Conservation (phyloP, 2,329 filamentous ascomycete genomes). For the Trichoderma asperellum region DNA sequence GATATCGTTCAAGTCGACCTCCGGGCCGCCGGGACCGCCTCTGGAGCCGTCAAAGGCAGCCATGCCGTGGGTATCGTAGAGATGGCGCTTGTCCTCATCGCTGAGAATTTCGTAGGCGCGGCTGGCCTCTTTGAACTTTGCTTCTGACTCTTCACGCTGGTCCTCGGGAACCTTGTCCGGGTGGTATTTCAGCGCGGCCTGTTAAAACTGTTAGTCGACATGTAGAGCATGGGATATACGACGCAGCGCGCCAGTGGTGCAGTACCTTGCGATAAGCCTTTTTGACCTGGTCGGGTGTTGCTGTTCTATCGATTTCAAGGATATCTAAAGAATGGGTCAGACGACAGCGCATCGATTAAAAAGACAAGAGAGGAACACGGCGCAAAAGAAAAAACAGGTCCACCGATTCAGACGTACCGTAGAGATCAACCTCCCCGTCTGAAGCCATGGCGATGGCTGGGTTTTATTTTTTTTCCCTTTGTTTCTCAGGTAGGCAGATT, state of each 20-base stretch:
- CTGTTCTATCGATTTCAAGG: slow-evolving; percentile 72
- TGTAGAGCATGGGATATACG: slow-evolving; percentile 20
- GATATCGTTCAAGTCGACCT: slow-evolving; percentile 88
- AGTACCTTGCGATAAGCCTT: slow-evolving; percentile 95
- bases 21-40: slow-evolving; percentile 64
- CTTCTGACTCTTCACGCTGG: slow-evolving; percentile 81
- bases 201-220: neutral
- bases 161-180: slow-evolving; percentile 94
- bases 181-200: slow-evolving; percentile 87
- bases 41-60: slow-evolving; percentile 83
- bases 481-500: slow-evolving; percentile 1
- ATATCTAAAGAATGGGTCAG: slow-evolving; percentile 60
- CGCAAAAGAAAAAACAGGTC: neutral
- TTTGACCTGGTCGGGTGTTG: slow-evolving; percentile 81
- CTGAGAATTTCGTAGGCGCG: slow-evolving; percentile 97
- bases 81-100: slow-evolving; percentile 88
- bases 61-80: slow-evolving; percentile 97
- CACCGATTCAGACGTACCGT: slow-evolving; percentile 50
- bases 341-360: neutral
- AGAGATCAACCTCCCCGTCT: slow-evolving; percentile 61
- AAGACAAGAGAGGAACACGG: neutral
- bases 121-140: slow-evolving; percentile 89
- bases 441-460: slow-evolving; percentile 36
- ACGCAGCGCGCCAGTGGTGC: slow-evolving; percentile 3
- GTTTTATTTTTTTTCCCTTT: neutral